Conservation (phyloP, 768 basidiomycete species). For the Tulasnella sp. region DNA sequence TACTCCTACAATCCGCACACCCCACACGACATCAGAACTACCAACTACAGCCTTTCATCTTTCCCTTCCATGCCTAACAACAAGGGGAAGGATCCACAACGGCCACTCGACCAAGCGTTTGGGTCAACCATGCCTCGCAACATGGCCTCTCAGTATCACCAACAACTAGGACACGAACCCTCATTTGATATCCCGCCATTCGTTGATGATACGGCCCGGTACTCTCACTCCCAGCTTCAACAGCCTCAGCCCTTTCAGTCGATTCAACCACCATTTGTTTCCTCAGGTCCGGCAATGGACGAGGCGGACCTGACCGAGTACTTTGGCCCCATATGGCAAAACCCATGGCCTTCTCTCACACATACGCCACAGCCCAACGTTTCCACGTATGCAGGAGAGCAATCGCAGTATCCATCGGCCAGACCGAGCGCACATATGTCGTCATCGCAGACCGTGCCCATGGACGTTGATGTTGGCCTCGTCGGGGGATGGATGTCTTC, state of each 20-base stretch:
- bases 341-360: background rate
- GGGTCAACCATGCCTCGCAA: background rate
- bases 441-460: slow-evolving; percentile 11
- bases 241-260: background rate
- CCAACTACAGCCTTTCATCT: background rate
- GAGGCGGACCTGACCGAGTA: slow-evolving; percentile 15
- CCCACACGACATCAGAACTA: background rate
- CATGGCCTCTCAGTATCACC: background rate
- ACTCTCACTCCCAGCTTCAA: background rate
- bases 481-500: background rate
- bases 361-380: background rate
- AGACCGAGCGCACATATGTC: background rate
- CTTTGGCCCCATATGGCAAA: slow-evolving; percentile 18
- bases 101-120: background rate
- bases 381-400: background rate
- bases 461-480: slow-evolving; percentile 17
- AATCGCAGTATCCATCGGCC: background rate
- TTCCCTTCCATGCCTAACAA: background rate
- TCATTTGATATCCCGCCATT: background rate
- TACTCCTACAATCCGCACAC: slow-evolving; percentile 18
- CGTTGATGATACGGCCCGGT: background rate
- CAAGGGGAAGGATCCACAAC: background rate
- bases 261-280: background rate
- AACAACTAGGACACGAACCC: background rate
- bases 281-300: background rate